phyloP scores from a whole-genome alignment of 192 early-diverging fungal genomes.

The Coemansia erecta region DNA sequence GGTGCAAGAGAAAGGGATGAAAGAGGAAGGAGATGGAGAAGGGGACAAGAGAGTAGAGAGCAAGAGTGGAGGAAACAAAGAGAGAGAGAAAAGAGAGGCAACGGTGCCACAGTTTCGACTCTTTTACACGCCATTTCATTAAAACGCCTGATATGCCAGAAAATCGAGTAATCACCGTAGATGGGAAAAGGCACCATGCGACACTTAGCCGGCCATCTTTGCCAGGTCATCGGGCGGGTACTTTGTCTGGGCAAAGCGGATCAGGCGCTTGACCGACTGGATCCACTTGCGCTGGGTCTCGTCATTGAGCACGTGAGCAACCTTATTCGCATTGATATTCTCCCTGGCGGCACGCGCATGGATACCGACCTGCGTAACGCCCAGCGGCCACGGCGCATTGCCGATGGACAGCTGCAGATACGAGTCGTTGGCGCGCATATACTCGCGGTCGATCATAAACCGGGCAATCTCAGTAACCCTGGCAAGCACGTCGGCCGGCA shows the following conservation, averaged over 20 bases:
- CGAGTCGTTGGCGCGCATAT: conserved; percentile 87
- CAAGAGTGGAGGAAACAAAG: not conserved
- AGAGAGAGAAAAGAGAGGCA: too few species aligned
- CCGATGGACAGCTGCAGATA: conserved; percentile 94
- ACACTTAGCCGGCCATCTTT: conserved; percentile 40
- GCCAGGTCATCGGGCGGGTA: conserved; percentile 78
- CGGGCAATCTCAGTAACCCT: conserved; percentile 88
- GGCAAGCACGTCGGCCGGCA: conserved; percentile 85
- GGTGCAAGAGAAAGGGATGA: too few species aligned
- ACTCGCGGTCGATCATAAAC: conserved; percentile 82
- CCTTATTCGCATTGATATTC: conserved; percentile 92
- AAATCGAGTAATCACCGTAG: not conserved
- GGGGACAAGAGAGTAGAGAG: not conserved
- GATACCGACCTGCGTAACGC: conserved; percentile 94
- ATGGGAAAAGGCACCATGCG: not conserved
- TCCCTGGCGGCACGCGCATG: conserved; percentile 96
- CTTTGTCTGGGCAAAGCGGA: conserved; percentile 91
- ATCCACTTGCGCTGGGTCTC: conserved; percentile 98
- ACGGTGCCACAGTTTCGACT: not conserved
- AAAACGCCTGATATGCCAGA: not conserved
- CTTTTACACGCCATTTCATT: not conserved
- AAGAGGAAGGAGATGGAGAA: too few species aligned
- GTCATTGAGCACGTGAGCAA: conserved; percentile 97
- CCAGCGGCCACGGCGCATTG: conserved; percentile 98
- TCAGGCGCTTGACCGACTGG: conserved; percentile 93